Conservation (phyloP, 2,329 filamentous ascomycete genomes). For the Colletotrichum tamarilloi region DNA sequence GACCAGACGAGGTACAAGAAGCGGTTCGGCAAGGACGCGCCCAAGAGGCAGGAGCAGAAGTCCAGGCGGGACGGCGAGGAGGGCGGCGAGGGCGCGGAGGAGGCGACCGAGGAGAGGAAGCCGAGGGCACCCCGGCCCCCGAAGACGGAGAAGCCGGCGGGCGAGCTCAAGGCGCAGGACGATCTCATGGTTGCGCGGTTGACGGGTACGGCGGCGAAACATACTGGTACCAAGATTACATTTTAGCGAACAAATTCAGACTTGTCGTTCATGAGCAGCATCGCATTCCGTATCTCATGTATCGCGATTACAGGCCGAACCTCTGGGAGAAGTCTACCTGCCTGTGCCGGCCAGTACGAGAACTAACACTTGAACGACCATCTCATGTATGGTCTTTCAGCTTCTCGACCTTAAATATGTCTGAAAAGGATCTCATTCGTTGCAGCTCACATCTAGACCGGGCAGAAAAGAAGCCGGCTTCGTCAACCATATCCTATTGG, state of each 20-base stretch:
- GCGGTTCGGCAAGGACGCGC: slow-evolving; percentile 82
- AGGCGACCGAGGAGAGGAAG: slow-evolving; percentile 34
- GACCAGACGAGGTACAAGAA: slow-evolving; percentile 91
- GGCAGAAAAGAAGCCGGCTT: not conserved
- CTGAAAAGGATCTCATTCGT: not conserved
- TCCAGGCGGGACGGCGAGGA: not conserved
- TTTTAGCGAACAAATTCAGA: slow-evolving; percentile 62
- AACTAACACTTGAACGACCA: not conserved
- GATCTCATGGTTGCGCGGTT: slow-evolving; percentile 70
- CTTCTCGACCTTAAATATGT: not conserved
- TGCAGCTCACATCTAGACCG: not conserved
- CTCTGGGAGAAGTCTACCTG: not conserved
- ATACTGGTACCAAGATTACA: slow-evolving; percentile 82
- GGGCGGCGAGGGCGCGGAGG: slow-evolving; percentile 38
- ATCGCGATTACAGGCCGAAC: not conserved
- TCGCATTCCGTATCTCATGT: not conserved
- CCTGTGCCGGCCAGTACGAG: not conserved
- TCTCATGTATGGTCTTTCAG: not conserved
- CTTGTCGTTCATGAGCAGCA: not conserved
- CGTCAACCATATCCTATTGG: not conserved
- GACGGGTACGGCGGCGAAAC: slow-evolving; percentile 82
- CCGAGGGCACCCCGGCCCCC: slow-evolving; percentile 34
- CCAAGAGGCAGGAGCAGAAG: slow-evolving; percentile 47
- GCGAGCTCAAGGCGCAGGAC: slow-evolving; percentile 53
- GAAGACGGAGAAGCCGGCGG: slow-evolving; percentile 44